Evolutionary conservation across 441 rosid genomes (phyloP), one percentile per base, ranked within the genome.

Genomic region (Syzygium syzygioides): DNA sequence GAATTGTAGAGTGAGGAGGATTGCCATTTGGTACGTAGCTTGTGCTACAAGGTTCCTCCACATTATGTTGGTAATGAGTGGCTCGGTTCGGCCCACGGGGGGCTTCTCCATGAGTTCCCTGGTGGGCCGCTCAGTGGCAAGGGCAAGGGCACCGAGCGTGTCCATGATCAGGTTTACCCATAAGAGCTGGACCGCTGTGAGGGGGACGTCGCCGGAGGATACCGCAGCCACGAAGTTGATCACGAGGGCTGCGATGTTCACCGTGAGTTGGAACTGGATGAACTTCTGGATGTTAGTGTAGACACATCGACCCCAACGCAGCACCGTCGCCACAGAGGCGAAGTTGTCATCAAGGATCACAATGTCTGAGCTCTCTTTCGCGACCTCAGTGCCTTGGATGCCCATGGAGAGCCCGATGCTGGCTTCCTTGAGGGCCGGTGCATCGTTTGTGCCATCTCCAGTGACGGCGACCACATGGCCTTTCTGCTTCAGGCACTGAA

Each of bases 91-190:
- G 30, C 85, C 85, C 52, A 80, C 32, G 2, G 85, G 55, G n/a
- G 30, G 1, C 32, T 80, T 80, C 30, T 80, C 55, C 85, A 48
- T 48, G 32, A 80, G 85, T 32, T 80, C 85, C 55, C 3, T 48
- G 19, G 85, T 26, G 14, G 85, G 85, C 5, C 55, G 1, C 32
- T 80, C 85, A 0, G 85, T 80, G 85, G 99, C 97, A 0, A 96
- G 92, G 80, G 97, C 98, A 37, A 95, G 92, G 86, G 98, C 95
- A 32, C 99, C 99, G 12, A 96, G 90, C 15, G 96, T 93, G 90
- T 95, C 97, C 97, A 96, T 94, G 85, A 95, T 95, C 90, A 95
- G 95, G 91, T 96, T 96, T 25, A 95, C 98, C 99, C 98, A 96
- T 88, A 95, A 64, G 90, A 94, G 88, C 59, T 96, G 98, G 32